Evolutionary conservation across 1,139 yeast genomes (phyloP).

Genomic region (Pichia sp.): DNA sequence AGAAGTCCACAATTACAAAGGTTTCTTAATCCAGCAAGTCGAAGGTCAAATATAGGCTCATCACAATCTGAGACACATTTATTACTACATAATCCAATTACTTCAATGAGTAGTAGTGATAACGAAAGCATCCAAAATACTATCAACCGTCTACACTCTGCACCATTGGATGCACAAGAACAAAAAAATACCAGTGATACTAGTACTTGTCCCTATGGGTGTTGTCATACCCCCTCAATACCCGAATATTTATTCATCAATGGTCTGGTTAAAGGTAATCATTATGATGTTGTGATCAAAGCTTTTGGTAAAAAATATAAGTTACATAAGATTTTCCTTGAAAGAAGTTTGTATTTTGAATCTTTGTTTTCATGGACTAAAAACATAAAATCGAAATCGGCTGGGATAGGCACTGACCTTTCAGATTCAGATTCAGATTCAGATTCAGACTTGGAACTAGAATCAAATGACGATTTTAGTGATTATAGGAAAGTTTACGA

Average conservation of each 20-base stretch:
- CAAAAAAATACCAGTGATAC: background rate
- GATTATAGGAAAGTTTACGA: constrained; percentile 19
- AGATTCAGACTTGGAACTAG: background rate
- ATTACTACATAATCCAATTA: background rate
- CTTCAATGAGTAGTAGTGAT: background rate
- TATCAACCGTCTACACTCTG: background rate
- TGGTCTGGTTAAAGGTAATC: constrained; percentile 39
- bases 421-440: constrained; percentile 4
- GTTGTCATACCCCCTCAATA: constrained; percentile 8
- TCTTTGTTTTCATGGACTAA: constrained; percentile 40
- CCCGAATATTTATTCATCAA: constrained; percentile 26
- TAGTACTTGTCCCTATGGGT: constrained; percentile 12
- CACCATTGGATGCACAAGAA: background rate
- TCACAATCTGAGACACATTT: background rate
- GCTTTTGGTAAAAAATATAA: constrained; percentile 40
- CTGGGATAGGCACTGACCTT: background rate
- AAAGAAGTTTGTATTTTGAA: constrained; percentile 41
- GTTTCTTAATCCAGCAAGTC: background rate
- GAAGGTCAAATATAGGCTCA: background rate
- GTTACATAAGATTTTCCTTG: constrained; percentile 40
- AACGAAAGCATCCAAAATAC: background rate
- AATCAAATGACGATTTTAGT: constrained; percentile 6
- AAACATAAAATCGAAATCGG: constrained; percentile 2
- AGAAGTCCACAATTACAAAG: background rate
- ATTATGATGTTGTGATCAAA: constrained; percentile 41